Percentiles rank a stretch among this genome's conserved stretches.
phyloP scores from a whole-genome alignment of 176 grass and related monocot species.

The Puccinellia tenuiflora region DNA sequence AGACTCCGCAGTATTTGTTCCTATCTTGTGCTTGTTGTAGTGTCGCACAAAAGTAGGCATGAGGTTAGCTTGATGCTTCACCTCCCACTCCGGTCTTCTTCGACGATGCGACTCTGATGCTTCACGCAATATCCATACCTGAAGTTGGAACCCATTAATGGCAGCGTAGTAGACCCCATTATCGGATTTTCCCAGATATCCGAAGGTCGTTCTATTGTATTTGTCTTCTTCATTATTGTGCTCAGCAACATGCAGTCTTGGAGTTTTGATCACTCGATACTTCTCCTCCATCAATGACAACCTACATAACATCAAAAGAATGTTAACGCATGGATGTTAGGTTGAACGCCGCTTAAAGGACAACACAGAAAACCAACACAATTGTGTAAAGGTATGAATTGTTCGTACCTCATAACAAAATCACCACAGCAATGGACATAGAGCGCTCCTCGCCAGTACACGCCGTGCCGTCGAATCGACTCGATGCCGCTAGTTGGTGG shows the following conservation, averaged over 20 bases:
- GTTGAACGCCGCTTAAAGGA: neutral
- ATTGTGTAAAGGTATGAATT: neutral
- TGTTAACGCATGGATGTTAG: neutral
- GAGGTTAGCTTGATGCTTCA: neutral
- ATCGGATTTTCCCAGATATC: neutral
- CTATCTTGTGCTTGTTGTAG: neutral
- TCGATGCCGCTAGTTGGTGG: neutral
- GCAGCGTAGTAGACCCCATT: neutral
- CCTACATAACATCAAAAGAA: neutral
- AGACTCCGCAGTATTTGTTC: neutral
- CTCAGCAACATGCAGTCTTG: neutral
- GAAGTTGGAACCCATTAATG: neutral
- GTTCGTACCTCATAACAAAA: constrained; percentile 9
- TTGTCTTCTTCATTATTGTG: neutral
- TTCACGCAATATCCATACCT: neutral
- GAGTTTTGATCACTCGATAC: constrained; percentile 3
- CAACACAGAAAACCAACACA: neutral
- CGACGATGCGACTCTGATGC: neutral
- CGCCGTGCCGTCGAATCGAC: neutral
- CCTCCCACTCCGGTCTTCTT: constrained; percentile 3
- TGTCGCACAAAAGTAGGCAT: neutral
- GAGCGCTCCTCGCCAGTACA: neutral
- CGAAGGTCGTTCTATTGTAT: neutral
- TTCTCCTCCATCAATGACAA: neutral
- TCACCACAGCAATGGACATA: neutral